These are phyloP conservation scores for Arxiozyma slooffiae DNA, from an alignment of 1,139 yeast species.

Conservation along the genomic window DNA sequence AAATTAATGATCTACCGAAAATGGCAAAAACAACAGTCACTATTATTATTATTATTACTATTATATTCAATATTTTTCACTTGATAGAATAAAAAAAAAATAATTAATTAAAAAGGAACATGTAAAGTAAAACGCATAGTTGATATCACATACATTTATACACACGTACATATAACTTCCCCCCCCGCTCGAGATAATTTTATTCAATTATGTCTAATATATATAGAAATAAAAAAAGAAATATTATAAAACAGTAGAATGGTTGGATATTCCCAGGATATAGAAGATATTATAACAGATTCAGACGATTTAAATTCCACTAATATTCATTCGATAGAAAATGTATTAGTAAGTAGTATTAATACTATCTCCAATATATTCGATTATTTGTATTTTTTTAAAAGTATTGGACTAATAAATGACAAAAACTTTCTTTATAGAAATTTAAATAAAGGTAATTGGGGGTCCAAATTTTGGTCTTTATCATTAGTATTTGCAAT, in stretches of 20 bases:
- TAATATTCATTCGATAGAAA: slow-evolving; percentile 3
- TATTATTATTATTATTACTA: too few species aligned
- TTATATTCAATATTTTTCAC: not conserved
- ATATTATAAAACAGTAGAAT: not conserved
- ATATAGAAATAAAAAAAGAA: too few species aligned
- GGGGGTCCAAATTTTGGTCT: slow-evolving; percentile 25
- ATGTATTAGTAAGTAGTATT: slow-evolving; percentile 10
- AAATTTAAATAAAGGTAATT: slow-evolving; percentile 18
- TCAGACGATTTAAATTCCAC: not conserved
- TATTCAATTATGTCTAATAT: not conserved
- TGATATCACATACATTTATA: not conserved
- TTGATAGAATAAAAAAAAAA: not conserved
- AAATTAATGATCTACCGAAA: not conserved
- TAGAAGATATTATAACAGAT: slow-evolving; percentile 1
- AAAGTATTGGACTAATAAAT: slow-evolving; percentile 22
- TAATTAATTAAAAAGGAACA: too few species aligned
- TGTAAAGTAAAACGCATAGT: too few species aligned
- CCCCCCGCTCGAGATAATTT: not conserved
- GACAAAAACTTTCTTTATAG: slow-evolving; percentile 18
- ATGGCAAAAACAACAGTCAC: not conserved
- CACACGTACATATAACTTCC: not conserved
- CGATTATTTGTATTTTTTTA: slow-evolving; percentile 22
- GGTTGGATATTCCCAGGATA: not conserved
- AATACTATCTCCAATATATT: slow-evolving; percentile 20
- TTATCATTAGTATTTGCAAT: slow-evolving; percentile 18